Evolutionary conservation across 2,329 filamentous ascomycete genomes (phyloP).

Genomic region (Aspergillus niger): DNA sequence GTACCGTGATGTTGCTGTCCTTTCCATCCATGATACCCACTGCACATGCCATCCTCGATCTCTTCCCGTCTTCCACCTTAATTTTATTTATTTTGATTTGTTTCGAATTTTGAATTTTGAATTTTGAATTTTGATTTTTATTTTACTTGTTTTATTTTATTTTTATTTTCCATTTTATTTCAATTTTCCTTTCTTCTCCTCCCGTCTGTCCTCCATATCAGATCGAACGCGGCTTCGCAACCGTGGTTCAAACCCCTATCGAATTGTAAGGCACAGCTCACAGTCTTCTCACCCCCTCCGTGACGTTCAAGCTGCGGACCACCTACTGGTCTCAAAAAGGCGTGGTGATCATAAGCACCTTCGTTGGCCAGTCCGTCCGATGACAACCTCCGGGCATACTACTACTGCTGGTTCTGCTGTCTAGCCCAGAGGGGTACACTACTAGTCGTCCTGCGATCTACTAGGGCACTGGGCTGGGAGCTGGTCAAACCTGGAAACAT

Average conservation of each 20-base stretch:
- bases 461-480: conserved; percentile 13
- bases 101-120: conserved; percentile 6
- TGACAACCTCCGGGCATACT: conserved; percentile 4
- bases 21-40: conserved; percentile 5
- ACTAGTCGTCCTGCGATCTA: not conserved
- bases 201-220: conserved; percentile 6
- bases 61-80: conserved; percentile 12
- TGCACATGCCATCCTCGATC: conserved; percentile 3
- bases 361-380: conserved; percentile 7
- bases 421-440: not conserved
- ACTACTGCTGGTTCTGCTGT: conserved; percentile 5
- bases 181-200: not conserved
- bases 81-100: not conserved
- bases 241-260: not conserved
- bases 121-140: not conserved
- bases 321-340: not conserved
- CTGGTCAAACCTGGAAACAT: conserved; percentile 8
- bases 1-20: conserved; percentile 7
- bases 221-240: not conserved
- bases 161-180: conserved; percentile 8
- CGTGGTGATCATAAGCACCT: conserved; percentile 9
- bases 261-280: conserved; percentile 1
- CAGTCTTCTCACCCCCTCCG: not conserved
- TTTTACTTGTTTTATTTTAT: not conserved
- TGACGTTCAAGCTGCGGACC: not conserved